Evolutionary conservation across 1,284 basidiomycete species (phyloP), one percentile per base, ranked within the genome.

Genomic region (Tausonia pullulans): DNA sequence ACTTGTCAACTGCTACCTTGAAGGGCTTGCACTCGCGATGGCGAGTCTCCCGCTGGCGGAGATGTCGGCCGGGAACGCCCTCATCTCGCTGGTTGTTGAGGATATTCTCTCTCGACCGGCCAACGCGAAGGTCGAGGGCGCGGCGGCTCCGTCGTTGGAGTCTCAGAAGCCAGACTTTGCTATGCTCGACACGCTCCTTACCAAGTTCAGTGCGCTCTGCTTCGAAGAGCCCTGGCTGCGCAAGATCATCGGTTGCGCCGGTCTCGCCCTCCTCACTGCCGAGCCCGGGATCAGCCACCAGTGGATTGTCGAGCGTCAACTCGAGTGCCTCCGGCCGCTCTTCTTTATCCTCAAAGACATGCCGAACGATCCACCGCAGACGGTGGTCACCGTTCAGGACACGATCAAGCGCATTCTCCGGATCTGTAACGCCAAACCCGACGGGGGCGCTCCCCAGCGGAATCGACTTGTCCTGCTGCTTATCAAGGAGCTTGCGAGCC

Each of bases 271-370:
- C 64, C 82, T 97, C 76, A 83, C 86, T 0, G 77, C 80, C 62
- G 83, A 85, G 13, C 82, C 87, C 1, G 82, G 86, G 39, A 78
- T 96, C 41, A 87, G 85, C 40, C 78, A 83, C 52, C 84, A 83
- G 69, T 96, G 93, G 90, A 81, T 94, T 59, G 81, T 84, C 67
- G 91, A 96, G 64, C 86, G 92, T 58, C 89, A 96, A 74, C 82
- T 90, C 55, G 95, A 98, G 71, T 85, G 97, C 68, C 84, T 94
- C 60, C 87, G 94, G 56, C 93, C 90, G 4, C 81, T 99, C 46
- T 79, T 98, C 56, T 94, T 94, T 73, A 88, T 95, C 68, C 80
- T 99, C 60, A 98, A 98, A 74, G 95, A 98, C 73, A 88, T 97
- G 73, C 94, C 96, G 0, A 84, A 84, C 69, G 94, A 98, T 69